Base-by-base conservation (phyloP, 768 basidiomycete species). In the Calocera viscosa region DNA sequence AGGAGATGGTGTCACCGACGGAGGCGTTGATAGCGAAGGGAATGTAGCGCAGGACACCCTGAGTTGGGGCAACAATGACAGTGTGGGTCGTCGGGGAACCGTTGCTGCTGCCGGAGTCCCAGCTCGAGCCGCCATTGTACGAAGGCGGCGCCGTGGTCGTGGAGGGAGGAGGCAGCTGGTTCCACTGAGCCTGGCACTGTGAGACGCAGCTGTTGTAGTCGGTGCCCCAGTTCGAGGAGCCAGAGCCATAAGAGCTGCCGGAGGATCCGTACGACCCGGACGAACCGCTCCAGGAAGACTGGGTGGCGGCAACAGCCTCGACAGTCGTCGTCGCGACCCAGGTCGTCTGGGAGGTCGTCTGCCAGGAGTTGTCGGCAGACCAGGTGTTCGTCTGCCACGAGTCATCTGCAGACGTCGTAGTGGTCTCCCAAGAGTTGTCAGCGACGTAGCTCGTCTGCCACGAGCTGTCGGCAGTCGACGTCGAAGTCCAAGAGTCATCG, bases 11-110 rank as follows among this genome's bases (percentile, higher is more conserved):
- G 76, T 90, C 89, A 66, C 89, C 89, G 68, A 86, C 82, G 34
- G 86, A 84, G 2, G 87, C 89, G 72, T 89, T 88, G 69, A 86
- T 75, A 28, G 84, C 84, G 76, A 88, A 89, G 35, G 89, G 89
- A 64, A 90, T 79, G 72, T 84, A 88, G 68, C 87, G 86, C 65
- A 90, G 79, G 67, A 89, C 84, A 74, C 72, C 89, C 73, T 88
- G 82, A 1, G 82, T 82, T 28, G 89, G 89, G 19, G 89, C 89
- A 65, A 91, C 89, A 70, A 88, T 83, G 74, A 91, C 83, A 49
- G 87, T 89, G 78, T 87, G 84, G 19, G 87, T 89, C 39, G 78
- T 80, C 66, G 86, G 86, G 49, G 53, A 63, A 41, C 84, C 85
- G 30, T 68, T 69, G 71, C 74, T 75, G 65, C 79, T 78, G 34